Percentiles rank a stretch among this genome's conserved stretches.
phyloP scores from a whole-genome alignment of 2,329 filamentous ascomycete genomes.

The Fusarium chuoi region DNA sequence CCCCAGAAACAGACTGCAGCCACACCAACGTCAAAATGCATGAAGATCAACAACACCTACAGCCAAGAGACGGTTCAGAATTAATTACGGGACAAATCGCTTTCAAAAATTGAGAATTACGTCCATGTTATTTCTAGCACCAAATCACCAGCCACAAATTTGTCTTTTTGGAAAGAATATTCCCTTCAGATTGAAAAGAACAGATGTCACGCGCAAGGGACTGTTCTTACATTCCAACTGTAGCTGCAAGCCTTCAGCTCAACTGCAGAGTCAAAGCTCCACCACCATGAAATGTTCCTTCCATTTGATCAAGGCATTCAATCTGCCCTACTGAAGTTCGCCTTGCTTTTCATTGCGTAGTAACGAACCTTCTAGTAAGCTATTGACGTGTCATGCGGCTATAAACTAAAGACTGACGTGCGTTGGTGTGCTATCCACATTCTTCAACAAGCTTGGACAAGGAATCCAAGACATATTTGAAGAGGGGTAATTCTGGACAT shows the following conservation, averaged over 20 bases:
- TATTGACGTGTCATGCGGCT: constrained; percentile 26
- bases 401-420: not conserved
- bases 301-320: not conserved
- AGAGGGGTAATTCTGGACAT: not conserved
- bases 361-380: not conserved
- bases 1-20: constrained; percentile 43
- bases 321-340: not conserved
- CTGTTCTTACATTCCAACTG: constrained; percentile 1
- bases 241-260: not conserved
- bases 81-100: not conserved
- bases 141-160: not conserved
- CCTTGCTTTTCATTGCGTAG: constrained; percentile 8
- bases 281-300: not conserved
- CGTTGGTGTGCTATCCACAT: not conserved
- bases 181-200: not conserved
- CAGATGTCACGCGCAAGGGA: constrained; percentile 15
- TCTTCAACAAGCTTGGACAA: not conserved
- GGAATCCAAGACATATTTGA: not conserved
- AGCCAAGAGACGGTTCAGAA: not conserved
- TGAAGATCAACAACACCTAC: constrained; percentile 19
- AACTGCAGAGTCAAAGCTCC: not conserved
- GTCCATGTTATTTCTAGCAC: not conserved
- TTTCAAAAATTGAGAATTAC: not conserved
- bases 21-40: constrained; percentile 18
- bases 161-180: not conserved